Percentiles rank a stretch among this genome's conserved stretches.
Conservation (phyloP, 495 filamentous ascomycete genomes). For the Poronia punctata region DNA sequence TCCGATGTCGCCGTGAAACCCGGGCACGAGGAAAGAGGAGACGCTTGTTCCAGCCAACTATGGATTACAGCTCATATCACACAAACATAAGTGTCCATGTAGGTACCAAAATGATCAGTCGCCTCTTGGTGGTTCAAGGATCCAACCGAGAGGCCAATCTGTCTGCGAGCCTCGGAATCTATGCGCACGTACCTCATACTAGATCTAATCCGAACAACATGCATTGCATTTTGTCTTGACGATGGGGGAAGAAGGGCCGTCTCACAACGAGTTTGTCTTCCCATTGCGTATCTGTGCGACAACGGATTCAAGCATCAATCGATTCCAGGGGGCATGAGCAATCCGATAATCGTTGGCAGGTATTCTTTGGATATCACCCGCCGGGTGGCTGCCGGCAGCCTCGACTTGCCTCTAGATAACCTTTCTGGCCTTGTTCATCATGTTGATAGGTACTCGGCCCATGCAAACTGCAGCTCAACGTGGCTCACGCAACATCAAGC, state of each 20-base stretch:
- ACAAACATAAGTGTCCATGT: no score
- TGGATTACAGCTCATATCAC: not conserved
- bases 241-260: not conserved
- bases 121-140: no score
- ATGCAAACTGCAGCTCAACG: constrained; percentile 2
- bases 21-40: no score
- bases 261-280: constrained; percentile 1
- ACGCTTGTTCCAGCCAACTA: not conserved
- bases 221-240: no score
- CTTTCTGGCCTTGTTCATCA: constrained; percentile 8
- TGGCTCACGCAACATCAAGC: not conserved
- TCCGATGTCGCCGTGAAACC: constrained; percentile 5
- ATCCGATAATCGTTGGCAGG: constrained; percentile 4
- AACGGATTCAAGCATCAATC: constrained; percentile 6
- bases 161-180: no score
- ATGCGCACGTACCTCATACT: no score
- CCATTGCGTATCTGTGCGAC: constrained; percentile 4
- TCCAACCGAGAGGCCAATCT: no score
- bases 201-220: no score
- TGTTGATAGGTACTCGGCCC: not conserved
- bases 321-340: not conserved
- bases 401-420: constrained; percentile 4
- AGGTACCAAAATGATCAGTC: no score
- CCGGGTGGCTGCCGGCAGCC: constrained; percentile 8
- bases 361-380: not conserved